These are phyloP conservation scores for Aureobasidium mangrovei DNA, from an alignment of 2,329 filamentous ascomycete species.

Conservation along the genomic window DNA sequence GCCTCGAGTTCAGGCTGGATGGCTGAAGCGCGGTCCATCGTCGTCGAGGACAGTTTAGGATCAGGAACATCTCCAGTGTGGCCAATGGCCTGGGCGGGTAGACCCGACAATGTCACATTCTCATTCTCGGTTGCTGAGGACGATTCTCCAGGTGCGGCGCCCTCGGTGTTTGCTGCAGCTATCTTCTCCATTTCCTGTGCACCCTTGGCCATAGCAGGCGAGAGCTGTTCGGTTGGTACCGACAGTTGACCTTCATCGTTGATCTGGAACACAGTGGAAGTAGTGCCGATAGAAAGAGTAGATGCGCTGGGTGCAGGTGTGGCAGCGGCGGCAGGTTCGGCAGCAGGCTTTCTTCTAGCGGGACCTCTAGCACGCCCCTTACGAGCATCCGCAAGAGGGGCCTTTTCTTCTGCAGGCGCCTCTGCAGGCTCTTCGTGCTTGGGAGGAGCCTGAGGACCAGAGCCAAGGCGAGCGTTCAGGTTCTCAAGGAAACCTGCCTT, in stretches of 20 bases:
- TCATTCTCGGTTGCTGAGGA: slow-evolving; percentile 3
- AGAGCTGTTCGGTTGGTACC: slow-evolving; percentile 20
- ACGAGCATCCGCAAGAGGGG: slow-evolving; percentile 76
- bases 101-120: slow-evolving; percentile 9
- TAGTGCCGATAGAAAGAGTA: slow-evolving; percentile 35
- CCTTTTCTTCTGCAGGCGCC: slow-evolving; percentile 56
- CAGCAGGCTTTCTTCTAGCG: slow-evolving; percentile 60
- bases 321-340: slow-evolving; percentile 44
- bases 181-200: slow-evolving; percentile 20
- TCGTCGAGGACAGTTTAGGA: slow-evolving; percentile 14
- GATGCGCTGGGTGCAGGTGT: slow-evolving; percentile 40
- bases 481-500: slow-evolving; percentile 91
- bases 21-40: slow-evolving; percentile 16
- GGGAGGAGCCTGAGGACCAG: slow-evolving; percentile 66
- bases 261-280: slow-evolving; percentile 35
- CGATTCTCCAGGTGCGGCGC: slow-evolving; percentile 19
- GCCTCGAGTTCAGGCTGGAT: slow-evolving; percentile 16
- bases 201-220: slow-evolving; percentile 14
- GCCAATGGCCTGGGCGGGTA: slow-evolving; percentile 17
- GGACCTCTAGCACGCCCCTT: slow-evolving; percentile 87
- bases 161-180: slow-evolving; percentile 21
- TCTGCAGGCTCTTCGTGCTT: slow-evolving; percentile 53
- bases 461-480: slow-evolving; percentile 76
- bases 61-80: slow-evolving; percentile 20
- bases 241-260: slow-evolving; percentile 33